Evolutionary conservation across 805 yeast species (phyloP).

Genomic region (Teunomyces kruisii): DNA sequence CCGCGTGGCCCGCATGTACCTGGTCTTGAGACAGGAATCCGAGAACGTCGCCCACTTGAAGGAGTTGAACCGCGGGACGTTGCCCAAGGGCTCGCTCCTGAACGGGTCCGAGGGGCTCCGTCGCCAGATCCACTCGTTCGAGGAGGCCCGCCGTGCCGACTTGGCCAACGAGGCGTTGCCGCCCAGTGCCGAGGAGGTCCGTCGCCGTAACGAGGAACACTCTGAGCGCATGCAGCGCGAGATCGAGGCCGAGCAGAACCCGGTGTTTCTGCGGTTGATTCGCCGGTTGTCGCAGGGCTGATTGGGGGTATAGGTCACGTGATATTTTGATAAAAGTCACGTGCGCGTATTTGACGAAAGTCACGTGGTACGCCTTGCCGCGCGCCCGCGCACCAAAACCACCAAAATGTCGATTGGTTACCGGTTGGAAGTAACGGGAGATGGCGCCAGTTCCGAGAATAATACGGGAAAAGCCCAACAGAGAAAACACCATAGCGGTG

Average conservation of each 20-base stretch:
- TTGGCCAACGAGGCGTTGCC: conserved; percentile 85
- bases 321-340: too few relatives aligned
- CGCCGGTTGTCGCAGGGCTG: conserved; percentile 28
- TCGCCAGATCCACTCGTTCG: conserved; percentile 67
- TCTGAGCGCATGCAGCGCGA: conserved; percentile 41
- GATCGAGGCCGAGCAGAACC: conserved; percentile 29
- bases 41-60: conserved; percentile 83
- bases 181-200: conserved; percentile 64
- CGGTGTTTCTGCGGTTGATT: conserved; percentile 39
- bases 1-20: conserved; percentile 90
- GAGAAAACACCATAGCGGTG: conserved; percentile 41
- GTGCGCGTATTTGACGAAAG: too few relatives aligned
- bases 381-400: too few relatives aligned
- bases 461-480: conserved; percentile 31
- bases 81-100: conserved; percentile 84
- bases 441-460: conserved; percentile 10
- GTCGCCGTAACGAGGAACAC: conserved; percentile 45
- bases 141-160: conserved; percentile 81
- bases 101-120: conserved; percentile 81
- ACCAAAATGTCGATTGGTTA: too few relatives aligned
- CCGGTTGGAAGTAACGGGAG: background rate
- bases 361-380: too few relatives aligned
- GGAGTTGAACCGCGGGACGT: conserved; percentile 64
- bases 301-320: too few relatives aligned
- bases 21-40: conserved; percentile 81